Evolutionary conservation across 1,284 basidiomycete genomes (phyloP).

Genomic region (Cutaneotrichosporon mucoides): DNA sequence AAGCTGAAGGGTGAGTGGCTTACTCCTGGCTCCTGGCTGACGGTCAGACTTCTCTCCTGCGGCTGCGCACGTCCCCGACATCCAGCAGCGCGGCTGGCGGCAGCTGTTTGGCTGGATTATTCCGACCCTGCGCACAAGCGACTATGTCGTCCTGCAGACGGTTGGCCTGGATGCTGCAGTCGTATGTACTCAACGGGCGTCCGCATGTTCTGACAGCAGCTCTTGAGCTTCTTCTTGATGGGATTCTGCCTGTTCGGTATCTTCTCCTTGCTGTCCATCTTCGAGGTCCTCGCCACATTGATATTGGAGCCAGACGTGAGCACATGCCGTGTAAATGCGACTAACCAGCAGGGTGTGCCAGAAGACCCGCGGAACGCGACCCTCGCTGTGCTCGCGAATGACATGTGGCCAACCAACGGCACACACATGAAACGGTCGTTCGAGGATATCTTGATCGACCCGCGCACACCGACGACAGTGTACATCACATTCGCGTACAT

Average conservation of each 20-base stretch:
- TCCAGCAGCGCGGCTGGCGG: slow-evolving; percentile 15
- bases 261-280: slow-evolving; percentile 56
- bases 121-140: slow-evolving; percentile 83
- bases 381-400: not conserved
- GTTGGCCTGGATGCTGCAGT: slow-evolving; percentile 95
- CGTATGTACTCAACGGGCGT: slow-evolving; percentile 51
- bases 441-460: slow-evolving; percentile 71
- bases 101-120: slow-evolving; percentile 89
- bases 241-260: slow-evolving; percentile 80
- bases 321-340: not conserved
- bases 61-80: slow-evolving; percentile 34
- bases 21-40: not conserved
- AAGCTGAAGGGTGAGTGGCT: slow-evolving; percentile 76
- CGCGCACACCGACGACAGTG: slow-evolving; percentile 75
- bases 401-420: not conserved
- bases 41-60: slow-evolving; percentile 40
- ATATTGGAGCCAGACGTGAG: slow-evolving; percentile 84
- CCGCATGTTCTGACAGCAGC: slow-evolving; percentile 50
- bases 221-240: slow-evolving; percentile 93
- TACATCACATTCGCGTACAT: slow-evolving; percentile 91
- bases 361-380: slow-evolving; percentile 53
- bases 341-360: slow-evolving; percentile 58
- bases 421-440: slow-evolving; percentile 3
- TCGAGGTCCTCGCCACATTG: slow-evolving; percentile 70
- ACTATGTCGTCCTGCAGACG: slow-evolving; percentile 91